Evolutionary conservation across 768 basidiomycete species (phyloP).

Genomic region (Coprinopsis sp.): DNA sequence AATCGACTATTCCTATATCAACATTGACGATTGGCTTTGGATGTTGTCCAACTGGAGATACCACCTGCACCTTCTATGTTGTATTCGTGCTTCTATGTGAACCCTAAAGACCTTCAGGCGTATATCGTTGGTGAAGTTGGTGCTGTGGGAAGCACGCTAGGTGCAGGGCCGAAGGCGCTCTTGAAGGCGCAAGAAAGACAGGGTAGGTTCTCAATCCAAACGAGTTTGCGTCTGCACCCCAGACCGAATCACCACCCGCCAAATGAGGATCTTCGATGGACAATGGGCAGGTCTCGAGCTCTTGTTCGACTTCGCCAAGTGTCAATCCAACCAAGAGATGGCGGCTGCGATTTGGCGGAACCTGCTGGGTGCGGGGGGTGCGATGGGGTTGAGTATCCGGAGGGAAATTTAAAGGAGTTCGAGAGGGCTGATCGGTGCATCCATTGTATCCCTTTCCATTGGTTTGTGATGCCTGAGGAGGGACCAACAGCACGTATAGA

Average conservation of each 20-base stretch:
- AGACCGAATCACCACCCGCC: conserved; percentile 73
- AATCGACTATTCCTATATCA: conserved; percentile 93
- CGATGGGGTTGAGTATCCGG: conserved; percentile 53
- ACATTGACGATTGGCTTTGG: conserved; percentile 88
- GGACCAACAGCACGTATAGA: too few species aligned
- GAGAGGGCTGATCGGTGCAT: too few species aligned
- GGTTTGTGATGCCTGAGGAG: too few species aligned
- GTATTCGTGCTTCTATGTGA: conserved; percentile 39
- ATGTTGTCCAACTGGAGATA: conserved; percentile 60
- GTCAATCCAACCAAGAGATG: conserved; percentile 74
- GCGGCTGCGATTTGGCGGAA: conserved; percentile 91
- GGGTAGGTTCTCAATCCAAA: too few species aligned
- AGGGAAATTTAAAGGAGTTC: conserved; percentile 12
- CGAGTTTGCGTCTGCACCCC: conserved; percentile 46
- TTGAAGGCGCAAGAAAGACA: conserved; percentile 6
- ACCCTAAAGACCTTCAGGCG: conserved; percentile 34
- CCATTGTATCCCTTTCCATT: too few species aligned
- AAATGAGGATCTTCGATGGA: conserved; percentile 90
- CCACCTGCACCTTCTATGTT: conserved; percentile 43
- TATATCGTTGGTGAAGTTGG: too few species aligned
- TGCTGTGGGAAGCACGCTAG: too few species aligned
- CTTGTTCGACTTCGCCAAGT: conserved; percentile 73
- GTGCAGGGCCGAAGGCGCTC: conserved; percentile 15
- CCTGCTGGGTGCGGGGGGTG: conserved; percentile 79
- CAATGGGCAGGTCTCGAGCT: conserved; percentile 85